phyloP scores from a whole-genome alignment of 805 yeast species.

The Suhomyces sp. region DNA sequence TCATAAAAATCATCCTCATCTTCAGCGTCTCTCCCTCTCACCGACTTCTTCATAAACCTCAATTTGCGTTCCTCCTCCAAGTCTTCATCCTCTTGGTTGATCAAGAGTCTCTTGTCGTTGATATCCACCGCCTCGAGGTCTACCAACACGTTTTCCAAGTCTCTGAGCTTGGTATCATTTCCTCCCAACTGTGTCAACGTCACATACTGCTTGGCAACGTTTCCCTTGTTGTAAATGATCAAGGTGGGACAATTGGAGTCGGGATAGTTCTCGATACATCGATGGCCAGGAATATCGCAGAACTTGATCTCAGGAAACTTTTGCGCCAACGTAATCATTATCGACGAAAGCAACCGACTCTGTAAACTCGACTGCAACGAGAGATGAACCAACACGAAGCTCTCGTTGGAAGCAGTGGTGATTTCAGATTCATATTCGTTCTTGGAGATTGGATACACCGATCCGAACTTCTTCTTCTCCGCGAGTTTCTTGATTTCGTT shows the following conservation, averaged over 20 bases:
- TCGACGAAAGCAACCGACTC: slow-evolving; percentile 63
- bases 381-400: slow-evolving; percentile 77
- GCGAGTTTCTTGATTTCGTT: slow-evolving; percentile 66
- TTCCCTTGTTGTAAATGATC: slow-evolving; percentile 73
- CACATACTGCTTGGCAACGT: slow-evolving; percentile 76
- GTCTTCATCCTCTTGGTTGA: slow-evolving; percentile 55
- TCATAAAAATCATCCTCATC: slow-evolving; percentile 32
- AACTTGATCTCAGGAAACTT: slow-evolving; percentile 82
- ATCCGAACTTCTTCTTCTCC: slow-evolving; percentile 64
- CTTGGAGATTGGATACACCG: slow-evolving; percentile 74
- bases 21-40: slow-evolving; percentile 41
- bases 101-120: slow-evolving; percentile 63
- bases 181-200: slow-evolving; percentile 86
- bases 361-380: slow-evolving; percentile 68
- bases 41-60: slow-evolving; percentile 57
- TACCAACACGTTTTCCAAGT: slow-evolving; percentile 72
- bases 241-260: slow-evolving; percentile 89
- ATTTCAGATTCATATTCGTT: slow-evolving; percentile 86
- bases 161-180: slow-evolving; percentile 63
- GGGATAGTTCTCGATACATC: slow-evolving; percentile 93
- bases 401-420: slow-evolving; percentile 70
- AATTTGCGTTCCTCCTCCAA: slow-evolving; percentile 51
- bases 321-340: slow-evolving; percentile 58
- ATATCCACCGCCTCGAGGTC: slow-evolving; percentile 63
- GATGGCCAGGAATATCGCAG: slow-evolving; percentile 84